Base-by-base conservation (phyloP, 176 grass and related monocot genomes). In the Ampelocalamus luodianensis region DNA sequence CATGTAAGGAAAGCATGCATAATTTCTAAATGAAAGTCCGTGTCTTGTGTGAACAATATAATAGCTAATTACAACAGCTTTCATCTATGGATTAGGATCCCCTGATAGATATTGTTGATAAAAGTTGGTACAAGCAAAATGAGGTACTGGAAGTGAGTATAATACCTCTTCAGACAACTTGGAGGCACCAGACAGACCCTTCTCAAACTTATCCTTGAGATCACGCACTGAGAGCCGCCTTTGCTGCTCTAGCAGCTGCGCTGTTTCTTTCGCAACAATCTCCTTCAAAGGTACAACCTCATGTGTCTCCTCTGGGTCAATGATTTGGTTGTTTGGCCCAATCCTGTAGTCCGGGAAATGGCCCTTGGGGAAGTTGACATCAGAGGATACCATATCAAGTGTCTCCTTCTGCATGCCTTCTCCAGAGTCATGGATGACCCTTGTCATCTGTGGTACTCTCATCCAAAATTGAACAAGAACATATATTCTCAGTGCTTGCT, bases 131-230 rank as follows among this genome's bases (percentile, higher is more conserved):
- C 6, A 65, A 14, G 58, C 36, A 64, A 79, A 70, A 20, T 55
- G 48, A 55, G 42, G 24, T 59, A 42, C 38, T 51, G 24, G 6
- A 72, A 82, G 42, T 64, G 36, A 71, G 29, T 27, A 86, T 26
- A 62, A 49, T 83, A 97, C 95, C 92, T 98, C 91, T 37, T 92
- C 87, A 49, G 96, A 95, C 49, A 98, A 90, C 63, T 98, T 95
- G 23, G 90, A 68, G 75, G 89, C 96, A 61, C 89, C 89, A 66
- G 87, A 80, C 44, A 95, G 80, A 70, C 96, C 96, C 80, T 92
- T 91, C 78, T 98, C 96, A 73, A 98, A 98, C 83, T 95, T 98
- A 80, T 98, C 93, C 40, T 91, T 93, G 13, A 98, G 93, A 76
- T 98, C 96, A 37, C 96, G 88, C 72, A 98, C 96, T 46, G 96